These are phyloP conservation scores for Podosphaera xanthii DNA, from an alignment of 2,329 filamentous ascomycete species.

Conservation along the genomic window DNA sequence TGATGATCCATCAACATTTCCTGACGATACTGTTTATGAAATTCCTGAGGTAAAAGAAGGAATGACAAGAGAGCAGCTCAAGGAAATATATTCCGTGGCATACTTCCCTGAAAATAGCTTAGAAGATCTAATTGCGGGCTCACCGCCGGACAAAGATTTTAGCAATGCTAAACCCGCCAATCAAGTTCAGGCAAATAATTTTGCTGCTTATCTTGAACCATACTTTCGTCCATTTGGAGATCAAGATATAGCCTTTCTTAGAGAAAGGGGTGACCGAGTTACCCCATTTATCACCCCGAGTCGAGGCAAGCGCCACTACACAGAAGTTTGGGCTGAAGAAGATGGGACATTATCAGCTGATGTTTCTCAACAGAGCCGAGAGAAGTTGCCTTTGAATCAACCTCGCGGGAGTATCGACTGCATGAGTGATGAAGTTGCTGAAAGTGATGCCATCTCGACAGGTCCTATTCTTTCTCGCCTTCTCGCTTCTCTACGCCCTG, in stretches of 20 bases:
- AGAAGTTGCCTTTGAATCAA: conserved; percentile 56
- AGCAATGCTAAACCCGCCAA: conserved; percentile 82
- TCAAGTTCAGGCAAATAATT: conserved; percentile 84
- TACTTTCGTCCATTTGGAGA: conserved; percentile 78
- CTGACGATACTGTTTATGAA: conserved; percentile 83
- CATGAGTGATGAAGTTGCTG: conserved; percentile 65
- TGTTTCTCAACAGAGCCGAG: conserved; percentile 32
- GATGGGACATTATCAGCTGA: conserved; percentile 63
- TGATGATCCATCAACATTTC: conserved; percentile 73
- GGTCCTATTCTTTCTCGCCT: conserved; percentile 70
- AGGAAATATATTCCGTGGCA: conserved; percentile 70
- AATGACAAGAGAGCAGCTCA: conserved; percentile 70
- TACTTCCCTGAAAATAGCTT: conserved; percentile 64
- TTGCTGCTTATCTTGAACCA: conserved; percentile 77
- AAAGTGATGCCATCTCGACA: conserved; percentile 73
- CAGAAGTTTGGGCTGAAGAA: conserved; percentile 82
- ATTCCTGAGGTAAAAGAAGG: conserved; percentile 51
- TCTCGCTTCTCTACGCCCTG: conserved; percentile 59
- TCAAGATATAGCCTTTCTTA: conserved; percentile 79
- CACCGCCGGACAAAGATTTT: conserved; percentile 84
- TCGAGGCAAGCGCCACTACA: conserved; percentile 66
- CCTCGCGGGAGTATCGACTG: conserved; percentile 68
- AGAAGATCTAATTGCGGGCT: conserved; percentile 64
- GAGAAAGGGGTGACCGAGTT: conserved; percentile 69
- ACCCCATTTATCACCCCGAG: conserved; percentile 70